These are phyloP conservation scores for Warburgia ugandensis DNA, from an alignment of 164 flowering plant genomes.

Conservation along the genomic window DNA sequence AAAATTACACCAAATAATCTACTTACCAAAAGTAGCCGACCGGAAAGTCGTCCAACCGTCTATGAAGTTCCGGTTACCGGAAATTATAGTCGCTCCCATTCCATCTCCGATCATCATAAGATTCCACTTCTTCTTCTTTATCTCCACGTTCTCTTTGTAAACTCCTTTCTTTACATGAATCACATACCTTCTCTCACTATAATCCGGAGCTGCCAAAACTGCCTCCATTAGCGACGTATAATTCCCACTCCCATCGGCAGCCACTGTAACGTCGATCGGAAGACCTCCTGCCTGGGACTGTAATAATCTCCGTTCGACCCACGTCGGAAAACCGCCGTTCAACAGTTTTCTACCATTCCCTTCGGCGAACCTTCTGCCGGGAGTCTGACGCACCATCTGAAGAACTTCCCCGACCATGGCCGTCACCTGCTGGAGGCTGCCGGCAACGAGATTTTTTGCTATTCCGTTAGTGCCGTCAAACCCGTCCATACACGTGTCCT, in stretches of 20 bases:
- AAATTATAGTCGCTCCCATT: slow-evolving; percentile 32
- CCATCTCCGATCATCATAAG: slow-evolving; percentile 54
- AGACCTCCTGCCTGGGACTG: slow-evolving; percentile 21
- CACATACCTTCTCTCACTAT: slow-evolving; percentile 33
- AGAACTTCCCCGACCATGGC: slow-evolving; percentile 43
- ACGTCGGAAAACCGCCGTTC: slow-evolving; percentile 37
- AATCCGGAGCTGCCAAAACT: slow-evolving; percentile 53
- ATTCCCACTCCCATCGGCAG: slow-evolving; percentile 66
- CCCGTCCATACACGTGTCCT: slow-evolving; percentile 80
- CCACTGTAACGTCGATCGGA: slow-evolving; percentile 49
- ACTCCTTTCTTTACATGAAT: slow-evolving; percentile 47
- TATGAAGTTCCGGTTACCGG: slow-evolving; percentile 35
- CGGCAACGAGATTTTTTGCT: slow-evolving; percentile 33
- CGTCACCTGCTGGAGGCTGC: slow-evolving; percentile 29
- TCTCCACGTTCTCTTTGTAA: slow-evolving; percentile 48
- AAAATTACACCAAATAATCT: too few species aligned
- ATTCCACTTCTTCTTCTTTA: slow-evolving; percentile 51
- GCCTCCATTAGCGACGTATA: slow-evolving; percentile 57
- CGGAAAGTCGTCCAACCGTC: slow-evolving; percentile 60
- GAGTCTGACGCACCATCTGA: slow-evolving; percentile 25
- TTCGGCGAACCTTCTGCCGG: neutral
- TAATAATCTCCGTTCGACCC: slow-evolving; percentile 60
- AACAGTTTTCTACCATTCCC: slow-evolving; percentile 1
- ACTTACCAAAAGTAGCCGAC: slow-evolving; percentile 60
- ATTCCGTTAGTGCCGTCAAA: slow-evolving; percentile 61